Evolutionary conservation across 805 yeast genomes (phyloP), one percentile per base, ranked within the genome.

Genomic region (Wickerhamiella sorbophila): DNA sequence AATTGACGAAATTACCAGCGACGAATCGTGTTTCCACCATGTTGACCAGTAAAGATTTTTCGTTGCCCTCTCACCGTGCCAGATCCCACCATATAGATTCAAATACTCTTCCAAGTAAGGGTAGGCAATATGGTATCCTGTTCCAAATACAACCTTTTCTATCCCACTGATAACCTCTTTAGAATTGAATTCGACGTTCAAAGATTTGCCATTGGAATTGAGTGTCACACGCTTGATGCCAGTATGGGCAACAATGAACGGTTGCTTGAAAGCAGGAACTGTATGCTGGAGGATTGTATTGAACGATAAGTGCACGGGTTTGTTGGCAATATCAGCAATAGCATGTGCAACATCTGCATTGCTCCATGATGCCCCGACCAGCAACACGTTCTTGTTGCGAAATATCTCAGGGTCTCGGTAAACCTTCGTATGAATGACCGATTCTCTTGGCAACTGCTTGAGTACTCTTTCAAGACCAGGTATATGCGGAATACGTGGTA

Each of bases 281-380:
- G 46, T 27, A 27, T 29, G 15, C 41, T 41, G 46, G 48, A 45
- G 43, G 51, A 53, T 42, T 39, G 45, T 22, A 45, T 50, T 39
- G 49, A 45, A 21, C 45, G 49, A 32, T 24, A 47, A 44, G 40
- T 46, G 48, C 18, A 43, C 18, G 14, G 53, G 54, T 33, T 45
- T 39, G 8, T 42, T 45, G 41, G 45, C 46, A 14, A 54, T 60
- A 8, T 46, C 42, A 15, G 38, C 36, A 20, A 44, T 51, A 10
- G 58, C 64, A 24, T 44, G 48, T 4, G 45, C 48, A 15, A 47
- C 42, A 22, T 47, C 50, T 17, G 45, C 40, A 37, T 38, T 44
- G 38, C 50, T 47, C 44, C 44, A 47, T 10, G 44, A 41, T 12
- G 47, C 52, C 3, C 69, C 67, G 16, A 63, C 49, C 1, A 62